A percentile compares a stretch with the other conserved stretches of the same genome.
Conservation (phyloP, 2,329 filamentous ascomycete genomes). For the Verticillium nubilum region DNA sequence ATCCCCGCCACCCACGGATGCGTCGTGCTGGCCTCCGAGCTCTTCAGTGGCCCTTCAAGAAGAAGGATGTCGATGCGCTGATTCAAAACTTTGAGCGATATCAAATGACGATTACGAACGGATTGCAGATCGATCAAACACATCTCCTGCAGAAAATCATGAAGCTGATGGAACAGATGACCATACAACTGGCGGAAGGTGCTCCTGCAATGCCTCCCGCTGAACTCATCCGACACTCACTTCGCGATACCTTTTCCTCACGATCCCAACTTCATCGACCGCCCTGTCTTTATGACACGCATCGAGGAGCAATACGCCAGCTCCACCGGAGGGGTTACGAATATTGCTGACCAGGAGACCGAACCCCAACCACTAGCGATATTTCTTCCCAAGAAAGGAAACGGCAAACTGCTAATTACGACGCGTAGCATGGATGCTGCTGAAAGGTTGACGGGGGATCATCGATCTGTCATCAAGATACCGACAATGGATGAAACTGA, state of each 20-base stretch:
- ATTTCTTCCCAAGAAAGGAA: slow-evolving; percentile 10
- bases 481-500: neutral
- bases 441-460: slow-evolving; percentile 8
- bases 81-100: slow-evolving; percentile 20
- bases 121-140: slow-evolving; percentile 27
- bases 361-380: neutral
- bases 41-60: slow-evolving; percentile 32
- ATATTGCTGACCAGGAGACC: neutral
- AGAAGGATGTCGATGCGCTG: slow-evolving; percentile 24
- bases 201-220: neutral
- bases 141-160: too few species aligned
- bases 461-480: neutral
- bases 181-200: neutral
- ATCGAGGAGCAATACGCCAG: slow-evolving; percentile 2
- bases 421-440: slow-evolving; percentile 11
- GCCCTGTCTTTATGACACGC: slow-evolving; percentile 5
- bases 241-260: slow-evolving; percentile 8
- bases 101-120: slow-evolving; percentile 19
- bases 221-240: slow-evolving; percentile 1
- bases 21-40: slow-evolving; percentile 23
- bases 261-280: slow-evolving; percentile 11
- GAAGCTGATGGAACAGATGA: neutral
- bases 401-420: slow-evolving; percentile 12
- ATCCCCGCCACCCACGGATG: slow-evolving; percentile 20
- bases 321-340: neutral